A percentile compares a stretch with the other conserved stretches of the same genome.
These are phyloP conservation scores for Leccinum ochraceum DNA, from an alignment of 768 basidiomycete genomes.

Conservation along the genomic window DNA sequence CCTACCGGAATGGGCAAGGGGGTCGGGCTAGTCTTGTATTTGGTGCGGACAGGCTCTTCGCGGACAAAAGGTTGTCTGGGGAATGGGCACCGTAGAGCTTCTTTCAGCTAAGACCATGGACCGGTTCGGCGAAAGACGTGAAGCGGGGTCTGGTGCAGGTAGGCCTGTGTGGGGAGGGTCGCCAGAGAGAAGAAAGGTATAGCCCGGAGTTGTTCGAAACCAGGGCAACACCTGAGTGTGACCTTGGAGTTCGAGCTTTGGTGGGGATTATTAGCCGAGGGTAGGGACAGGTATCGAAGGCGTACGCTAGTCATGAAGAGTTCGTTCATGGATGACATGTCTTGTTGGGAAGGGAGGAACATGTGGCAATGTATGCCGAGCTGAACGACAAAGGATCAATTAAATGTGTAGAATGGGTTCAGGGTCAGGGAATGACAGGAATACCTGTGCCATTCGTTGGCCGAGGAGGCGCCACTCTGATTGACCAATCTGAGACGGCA, in stretches of 20 bases:
- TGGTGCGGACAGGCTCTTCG: conserved; percentile 46
- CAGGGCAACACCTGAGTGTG: conserved; percentile 33
- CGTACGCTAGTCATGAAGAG: conserved; percentile 52
- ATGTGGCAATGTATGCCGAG: conserved; percentile 59
- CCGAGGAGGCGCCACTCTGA: conserved; percentile 45
- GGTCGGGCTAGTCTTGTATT: conserved; percentile 35
- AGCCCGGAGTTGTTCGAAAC: conserved; percentile 41
- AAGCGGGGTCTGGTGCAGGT: no score
- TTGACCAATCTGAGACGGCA: conserved; percentile 31
- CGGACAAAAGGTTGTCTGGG: conserved; percentile 52
- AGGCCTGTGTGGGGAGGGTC: conserved; percentile 24
- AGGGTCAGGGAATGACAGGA: conserved; percentile 5
- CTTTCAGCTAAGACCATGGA: conserved; percentile 71
- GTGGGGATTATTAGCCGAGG: conserved; percentile 4
- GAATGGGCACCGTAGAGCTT: conserved; percentile 60
- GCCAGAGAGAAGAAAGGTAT: conserved; percentile 47
- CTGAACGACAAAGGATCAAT: conserved; percentile 37
- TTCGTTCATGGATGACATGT: conserved; percentile 46
- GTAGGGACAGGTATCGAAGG: background rate
- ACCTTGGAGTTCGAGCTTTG: conserved; percentile 28
- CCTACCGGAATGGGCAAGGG: conserved; percentile 33
- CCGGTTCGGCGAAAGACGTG: conserved; percentile 8
- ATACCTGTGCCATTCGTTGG: conserved; percentile 47
- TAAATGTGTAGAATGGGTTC: conserved; percentile 4
- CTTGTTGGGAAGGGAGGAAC: conserved; percentile 47